Conservation (phyloP, 73 alveolate species). For the Stentor coeruleus region DNA sequence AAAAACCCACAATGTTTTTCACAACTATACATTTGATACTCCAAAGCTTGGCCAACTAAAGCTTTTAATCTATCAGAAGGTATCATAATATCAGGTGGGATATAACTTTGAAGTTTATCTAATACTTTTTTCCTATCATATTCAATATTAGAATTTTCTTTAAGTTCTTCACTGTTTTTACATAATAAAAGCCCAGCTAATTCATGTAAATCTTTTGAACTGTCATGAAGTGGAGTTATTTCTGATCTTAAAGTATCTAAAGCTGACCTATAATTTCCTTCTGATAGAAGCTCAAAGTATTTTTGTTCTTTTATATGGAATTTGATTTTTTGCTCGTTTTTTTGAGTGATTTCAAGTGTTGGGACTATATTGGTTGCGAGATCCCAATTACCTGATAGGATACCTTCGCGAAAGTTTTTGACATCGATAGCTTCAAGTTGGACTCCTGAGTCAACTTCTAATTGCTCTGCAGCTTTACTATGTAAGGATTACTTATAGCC, state of each 20-base stretch:
- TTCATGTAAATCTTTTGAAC: conserved; percentile 21
- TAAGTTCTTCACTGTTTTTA: conserved; percentile 21
- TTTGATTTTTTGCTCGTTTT: conserved; percentile 25
- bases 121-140: conserved; percentile 31
- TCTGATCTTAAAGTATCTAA: conserved; percentile 24
- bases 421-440: conserved; percentile 1
- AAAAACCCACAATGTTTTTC: conserved; percentile 26
- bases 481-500: conserved; percentile 37
- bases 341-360: neutral
- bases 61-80: conserved; percentile 30
- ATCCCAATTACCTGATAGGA: conserved; percentile 18
- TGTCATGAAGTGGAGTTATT: conserved; percentile 31
- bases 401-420: conserved; percentile 7
- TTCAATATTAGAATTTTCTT: conserved; percentile 25
- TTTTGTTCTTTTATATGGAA: conserved; percentile 33
- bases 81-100: conserved; percentile 38
- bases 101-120: conserved; percentile 28
- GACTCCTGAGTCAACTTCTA: conserved; percentile 21
- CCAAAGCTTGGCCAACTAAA: conserved; percentile 29
- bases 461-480: neutral
- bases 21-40: conserved; percentile 29
- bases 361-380: neutral
- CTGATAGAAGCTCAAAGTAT: conserved; percentile 39
- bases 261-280: conserved; percentile 33
- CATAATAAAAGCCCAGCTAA: conserved; percentile 38